These are phyloP conservation scores for Tricholoma furcatifolium DNA, from an alignment of 768 basidiomycete species.

Conservation along the genomic window DNA sequence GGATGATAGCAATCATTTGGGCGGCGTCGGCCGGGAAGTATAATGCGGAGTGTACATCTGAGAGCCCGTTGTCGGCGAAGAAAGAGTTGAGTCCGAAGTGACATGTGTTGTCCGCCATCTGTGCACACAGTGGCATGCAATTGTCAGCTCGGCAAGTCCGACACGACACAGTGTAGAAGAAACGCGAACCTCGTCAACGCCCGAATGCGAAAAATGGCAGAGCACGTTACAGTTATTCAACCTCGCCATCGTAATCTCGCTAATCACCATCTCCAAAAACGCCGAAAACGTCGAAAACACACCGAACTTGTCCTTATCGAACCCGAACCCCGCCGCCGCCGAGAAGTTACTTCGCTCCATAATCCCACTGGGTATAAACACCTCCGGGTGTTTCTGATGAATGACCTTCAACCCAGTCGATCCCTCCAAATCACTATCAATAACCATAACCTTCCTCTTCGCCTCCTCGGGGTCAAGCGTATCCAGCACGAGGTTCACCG, in stretches of 20 bases:
- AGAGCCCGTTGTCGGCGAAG: slow-evolving; percentile 86
- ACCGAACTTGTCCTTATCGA: slow-evolving; percentile 77
- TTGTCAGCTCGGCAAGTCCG: too few species aligned
- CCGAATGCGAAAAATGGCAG: slow-evolving; percentile 88
- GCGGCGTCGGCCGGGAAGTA: slow-evolving; percentile 87
- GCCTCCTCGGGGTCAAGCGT: slow-evolving; percentile 74
- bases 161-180: background rate
- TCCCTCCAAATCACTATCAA: slow-evolving; percentile 87
- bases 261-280: slow-evolving; percentile 89
- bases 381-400: slow-evolving; percentile 88
- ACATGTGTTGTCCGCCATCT: slow-evolving; percentile 48
- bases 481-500: slow-evolving; percentile 78
- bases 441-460: slow-evolving; percentile 79
- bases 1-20: slow-evolving; percentile 78
- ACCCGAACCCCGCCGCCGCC: slow-evolving; percentile 86
- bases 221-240: slow-evolving; percentile 87
- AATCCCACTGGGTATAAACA: slow-evolving; percentile 81
- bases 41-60: slow-evolving; percentile 73
- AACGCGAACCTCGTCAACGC: slow-evolving; percentile 43
- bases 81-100: slow-evolving; percentile 74
- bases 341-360: slow-evolving; percentile 86
- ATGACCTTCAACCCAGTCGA: slow-evolving; percentile 88
- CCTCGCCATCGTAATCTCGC: slow-evolving; percentile 91
- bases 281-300: slow-evolving; percentile 91
- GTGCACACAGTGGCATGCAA: too few species aligned